Evolutionary conservation across 169 alveolate species (phyloP), one percentile per base, ranked within the genome.

Genomic region (Cardiosporidium cionae): DNA sequence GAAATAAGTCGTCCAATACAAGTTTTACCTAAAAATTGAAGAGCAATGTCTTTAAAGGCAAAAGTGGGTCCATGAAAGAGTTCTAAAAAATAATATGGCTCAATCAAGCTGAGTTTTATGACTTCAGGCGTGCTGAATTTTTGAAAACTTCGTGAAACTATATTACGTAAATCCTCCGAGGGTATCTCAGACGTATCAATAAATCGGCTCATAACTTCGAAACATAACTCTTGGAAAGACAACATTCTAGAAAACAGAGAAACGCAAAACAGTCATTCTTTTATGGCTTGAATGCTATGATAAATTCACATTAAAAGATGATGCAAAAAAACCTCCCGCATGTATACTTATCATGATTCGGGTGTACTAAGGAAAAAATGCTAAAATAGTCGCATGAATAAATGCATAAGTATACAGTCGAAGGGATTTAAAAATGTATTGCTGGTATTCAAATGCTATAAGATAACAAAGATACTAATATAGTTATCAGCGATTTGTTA

Each of bases 1-100:
- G 9, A n/a, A 16, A 9, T 63, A 36, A 36, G 54, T 68, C 27
- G 66, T 25, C 32, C 32, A 35, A 6, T 25, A 28, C n/a, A n/a
- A n/a, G n/a, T n/a, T n/a, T n/a, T n/a, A 63, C 84, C 84, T 7
- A 78, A 69, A 16, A 78, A 33, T 29, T 72, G 80, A 70, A 78
- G 35, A 1, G 84, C 84, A 32, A 34, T 1, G 54, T 78, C 84
- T 76, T 78, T 78, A 76, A 78, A 78, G 1, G 80, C 75, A 37
- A 66, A 78, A 1, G 84, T 78, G 0, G 84, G 84, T 3, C 84
- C 84, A 29, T 78, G 84, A 27, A 72, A 70, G 0, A 78, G 76
- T 52, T 78, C 80, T 37, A 78, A 54, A 28, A 78, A n/a, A 5
- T 32, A 9, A 32, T 7, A 2, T 3, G n/a, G 32, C 7, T 3